Evolutionary conservation across 1,284 basidiomycete genomes (phyloP).

Genomic region (Meripilus lineatus): DNA sequence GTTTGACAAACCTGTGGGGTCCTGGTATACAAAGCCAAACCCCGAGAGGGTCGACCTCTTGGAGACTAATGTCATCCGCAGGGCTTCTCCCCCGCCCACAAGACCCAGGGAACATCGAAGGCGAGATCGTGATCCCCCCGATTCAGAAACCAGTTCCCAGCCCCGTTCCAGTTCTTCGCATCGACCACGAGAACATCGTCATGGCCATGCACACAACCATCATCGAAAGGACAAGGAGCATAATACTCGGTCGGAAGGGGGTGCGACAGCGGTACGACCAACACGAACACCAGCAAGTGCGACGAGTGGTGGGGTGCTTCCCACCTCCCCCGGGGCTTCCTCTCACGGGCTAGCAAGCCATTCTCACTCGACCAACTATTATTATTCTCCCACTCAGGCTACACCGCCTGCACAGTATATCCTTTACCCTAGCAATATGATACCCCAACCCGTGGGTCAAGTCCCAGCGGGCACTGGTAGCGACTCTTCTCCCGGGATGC

Average conservation of each 20-base stretch:
- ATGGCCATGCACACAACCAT: constrained; percentile 6
- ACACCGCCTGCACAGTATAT: constrained; percentile 24
- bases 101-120: constrained; percentile 5
- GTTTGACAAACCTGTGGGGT: constrained; percentile 16
- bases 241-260: constrained; percentile 11
- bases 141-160: constrained; percentile 1
- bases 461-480: not conserved
- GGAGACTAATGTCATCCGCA: constrained; percentile 11
- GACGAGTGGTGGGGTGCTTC: constrained; percentile 15
- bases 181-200: not conserved
- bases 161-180: constrained; percentile 5
- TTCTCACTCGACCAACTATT: constrained; percentile 1
- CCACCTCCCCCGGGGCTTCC: constrained; percentile 19
- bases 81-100: constrained; percentile 3
- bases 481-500: not conserved
- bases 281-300: constrained; percentile 16
- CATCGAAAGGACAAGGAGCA: constrained; percentile 4
- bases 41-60: constrained; percentile 29
- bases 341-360: constrained; percentile 9
- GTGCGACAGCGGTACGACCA: constrained; percentile 8
- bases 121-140: constrained; percentile 3
- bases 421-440: no score
- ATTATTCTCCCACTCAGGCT: constrained; percentile 9
- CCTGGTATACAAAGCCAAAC: constrained; percentile 27
- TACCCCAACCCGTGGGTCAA: no score